Percentiles rank a stretch among this genome's conserved stretches.
Evolutionary conservation across 2,329 filamentous ascomycete species (phyloP).

Genomic region (Xylariaceae sp.): DNA sequence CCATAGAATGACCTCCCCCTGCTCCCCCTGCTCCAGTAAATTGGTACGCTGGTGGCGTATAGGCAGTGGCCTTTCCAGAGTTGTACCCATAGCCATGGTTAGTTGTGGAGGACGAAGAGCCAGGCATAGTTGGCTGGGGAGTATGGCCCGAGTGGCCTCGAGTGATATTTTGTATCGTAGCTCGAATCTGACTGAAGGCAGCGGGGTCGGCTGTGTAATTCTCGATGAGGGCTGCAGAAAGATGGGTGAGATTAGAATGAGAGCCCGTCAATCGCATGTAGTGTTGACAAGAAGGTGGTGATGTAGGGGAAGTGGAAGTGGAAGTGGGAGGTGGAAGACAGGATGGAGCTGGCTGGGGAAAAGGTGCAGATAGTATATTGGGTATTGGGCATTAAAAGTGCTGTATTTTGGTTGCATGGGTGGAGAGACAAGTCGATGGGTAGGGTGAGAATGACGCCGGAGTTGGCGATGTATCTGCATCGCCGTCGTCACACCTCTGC

Average conservation of each 20-base stretch:
- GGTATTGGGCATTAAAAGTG: no score
- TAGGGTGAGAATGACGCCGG: no score
- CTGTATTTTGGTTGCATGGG: no score
- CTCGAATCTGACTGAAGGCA: constrained; percentile 17
- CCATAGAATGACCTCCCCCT: constrained; percentile 13
- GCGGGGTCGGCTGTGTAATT: constrained; percentile 10
- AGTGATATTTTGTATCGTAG: constrained; percentile 14
- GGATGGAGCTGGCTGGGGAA: no score
- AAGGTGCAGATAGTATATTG: no score
- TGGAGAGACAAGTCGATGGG: no score
- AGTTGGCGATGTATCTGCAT: background rate
- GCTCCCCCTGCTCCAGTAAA: constrained; percentile 15
- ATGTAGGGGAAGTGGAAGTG: background rate
- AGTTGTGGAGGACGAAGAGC: constrained; percentile 1
- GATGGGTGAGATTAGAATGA: constrained; percentile 5
- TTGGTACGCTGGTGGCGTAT: constrained; percentile 3
- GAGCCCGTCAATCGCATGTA: background rate
- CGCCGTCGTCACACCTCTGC: background rate
- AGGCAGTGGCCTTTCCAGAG: constrained; percentile 6
- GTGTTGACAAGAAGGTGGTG: background rate
- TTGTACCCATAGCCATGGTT: constrained; percentile 4
- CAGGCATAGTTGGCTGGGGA: constrained; percentile 21
- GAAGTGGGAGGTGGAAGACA: background rate
- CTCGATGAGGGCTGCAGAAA: constrained; percentile 20
- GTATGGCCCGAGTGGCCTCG: constrained; percentile 4